A percentile compares a stretch with the other conserved stretches of the same genome.
These are phyloP conservation scores for Leccinum olivaceopallidum DNA, from an alignment of 768 basidiomycete genomes.

Conservation along the genomic window DNA sequence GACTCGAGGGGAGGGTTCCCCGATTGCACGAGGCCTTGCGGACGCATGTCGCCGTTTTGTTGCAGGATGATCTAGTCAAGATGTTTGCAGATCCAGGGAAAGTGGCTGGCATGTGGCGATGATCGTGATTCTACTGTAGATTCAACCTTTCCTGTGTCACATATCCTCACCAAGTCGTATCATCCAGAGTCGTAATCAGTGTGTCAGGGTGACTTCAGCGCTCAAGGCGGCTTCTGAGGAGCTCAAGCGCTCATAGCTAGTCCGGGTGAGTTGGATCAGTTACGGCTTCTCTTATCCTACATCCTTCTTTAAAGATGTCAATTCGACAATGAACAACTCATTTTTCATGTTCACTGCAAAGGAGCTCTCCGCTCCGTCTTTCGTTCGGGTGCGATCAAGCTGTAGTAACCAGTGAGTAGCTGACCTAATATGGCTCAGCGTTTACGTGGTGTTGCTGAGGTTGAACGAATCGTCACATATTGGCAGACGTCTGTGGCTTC, in stretches of 20 bases:
- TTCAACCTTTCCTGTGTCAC: constrained; percentile 2
- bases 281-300: constrained; percentile 4
- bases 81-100: constrained; percentile 41
- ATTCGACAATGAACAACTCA: constrained; percentile 30
- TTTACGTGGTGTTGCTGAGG: constrained; percentile 34
- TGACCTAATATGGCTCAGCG: constrained; percentile 2
- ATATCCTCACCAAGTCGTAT: constrained; percentile 43
- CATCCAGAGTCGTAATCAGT: constrained; percentile 50
- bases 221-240: constrained; percentile 40
- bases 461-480: constrained; percentile 46
- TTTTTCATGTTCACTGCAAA: constrained; percentile 53
- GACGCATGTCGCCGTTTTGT: constrained; percentile 47
- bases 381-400: constrained; percentile 47
- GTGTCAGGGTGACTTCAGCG: constrained; percentile 42
- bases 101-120: constrained; percentile 44
- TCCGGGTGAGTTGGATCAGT: constrained; percentile 36
- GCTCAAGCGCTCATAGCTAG: constrained; percentile 20
- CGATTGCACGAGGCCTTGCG: constrained; percentile 58
- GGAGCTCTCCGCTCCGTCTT: constrained; percentile 45
- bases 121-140: not conserved
- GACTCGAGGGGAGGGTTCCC: constrained; percentile 65
- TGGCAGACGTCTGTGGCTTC: constrained; percentile 54
- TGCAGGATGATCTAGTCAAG: constrained; percentile 59
- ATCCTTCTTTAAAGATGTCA: constrained; percentile 8
- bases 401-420: constrained; percentile 38